Evolutionary conservation across 768 basidiomycete species (phyloP).

Genomic region (Kwoniella heveanensis): DNA sequence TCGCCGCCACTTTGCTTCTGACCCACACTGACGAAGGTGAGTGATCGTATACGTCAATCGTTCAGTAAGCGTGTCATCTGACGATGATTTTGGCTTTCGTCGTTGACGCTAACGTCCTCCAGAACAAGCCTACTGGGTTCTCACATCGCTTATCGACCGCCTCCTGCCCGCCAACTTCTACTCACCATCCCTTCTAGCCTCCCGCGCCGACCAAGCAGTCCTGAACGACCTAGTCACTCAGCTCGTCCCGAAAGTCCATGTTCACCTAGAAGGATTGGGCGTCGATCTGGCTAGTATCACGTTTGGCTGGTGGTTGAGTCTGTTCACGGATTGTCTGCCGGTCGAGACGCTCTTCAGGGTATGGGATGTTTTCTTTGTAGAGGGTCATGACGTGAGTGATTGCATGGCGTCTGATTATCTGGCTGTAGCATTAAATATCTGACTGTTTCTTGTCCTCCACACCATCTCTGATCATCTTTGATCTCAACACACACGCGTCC

Average conservation of each 20-base stretch:
- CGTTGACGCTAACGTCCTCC: too few species aligned
- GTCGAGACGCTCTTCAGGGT: conserved; percentile 92
- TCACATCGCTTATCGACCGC: conserved; percentile 81
- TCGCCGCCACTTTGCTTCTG: conserved; percentile 89
- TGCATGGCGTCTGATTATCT: too few species aligned
- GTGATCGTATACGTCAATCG: conserved; percentile 6
- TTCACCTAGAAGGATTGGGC: conserved; percentile 74
- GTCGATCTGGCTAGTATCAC: conserved; percentile 92
- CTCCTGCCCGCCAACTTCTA: conserved; percentile 92
- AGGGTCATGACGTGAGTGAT: conserved; percentile 69
- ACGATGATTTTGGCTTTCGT: too few species aligned
- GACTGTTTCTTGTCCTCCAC: too few species aligned
- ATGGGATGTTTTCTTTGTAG: conserved; percentile 94
- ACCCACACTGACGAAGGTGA: conserved; percentile 79
- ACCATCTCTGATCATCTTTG: not conserved
- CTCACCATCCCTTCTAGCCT: conserved; percentile 85
- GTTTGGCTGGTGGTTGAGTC: conserved; percentile 96
- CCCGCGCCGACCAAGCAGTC: conserved; percentile 89
- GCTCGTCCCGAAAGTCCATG: conserved; percentile 69
- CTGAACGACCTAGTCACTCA: conserved; percentile 84
- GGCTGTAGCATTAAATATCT: too few species aligned
- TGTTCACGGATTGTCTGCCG: conserved; percentile 94
- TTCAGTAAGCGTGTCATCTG: too few species aligned
- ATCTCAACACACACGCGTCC: not conserved
- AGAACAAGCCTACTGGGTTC: conserved; percentile 96